phyloP scores from a whole-genome alignment of 768 basidiomycete genomes.

The Pleurotus salmoneostramineus region DNA sequence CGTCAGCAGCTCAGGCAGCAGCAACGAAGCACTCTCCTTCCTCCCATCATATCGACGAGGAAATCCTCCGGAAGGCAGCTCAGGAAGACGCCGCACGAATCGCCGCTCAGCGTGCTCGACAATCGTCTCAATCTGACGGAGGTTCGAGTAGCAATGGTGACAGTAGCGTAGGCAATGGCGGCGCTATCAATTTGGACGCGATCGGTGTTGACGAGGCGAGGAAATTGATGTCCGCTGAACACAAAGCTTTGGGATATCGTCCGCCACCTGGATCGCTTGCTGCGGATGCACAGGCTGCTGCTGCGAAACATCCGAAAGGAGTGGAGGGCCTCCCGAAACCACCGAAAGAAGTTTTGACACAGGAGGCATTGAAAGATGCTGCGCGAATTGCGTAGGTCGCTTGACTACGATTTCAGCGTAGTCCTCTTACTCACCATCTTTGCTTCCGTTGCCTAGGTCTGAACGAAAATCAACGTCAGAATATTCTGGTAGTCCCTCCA shows the following conservation, averaged over 20 bases:
- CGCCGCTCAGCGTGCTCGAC: not conserved
- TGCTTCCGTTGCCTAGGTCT: no score
- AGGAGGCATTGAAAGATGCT: constrained; percentile 15
- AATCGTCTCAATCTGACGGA: not conserved
- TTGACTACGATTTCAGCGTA: no score
- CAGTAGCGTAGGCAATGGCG: not conserved
- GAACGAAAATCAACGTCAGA: no score
- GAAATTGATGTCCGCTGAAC: constrained; percentile 30
- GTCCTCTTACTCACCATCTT: no score
- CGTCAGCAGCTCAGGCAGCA: constrained; percentile 1
- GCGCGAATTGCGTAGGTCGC: constrained; percentile 14
- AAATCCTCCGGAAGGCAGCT: not conserved
- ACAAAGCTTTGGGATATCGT: constrained; percentile 29
- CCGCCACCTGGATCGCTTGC: constrained; percentile 30
- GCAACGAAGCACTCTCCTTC: not conserved
- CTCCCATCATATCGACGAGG: not conserved
- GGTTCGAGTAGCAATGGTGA: not conserved
- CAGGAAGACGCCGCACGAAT: constrained; percentile 1
- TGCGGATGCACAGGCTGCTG: constrained; percentile 26
- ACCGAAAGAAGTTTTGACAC: constrained; percentile 4
- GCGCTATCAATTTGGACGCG: constrained; percentile 7
- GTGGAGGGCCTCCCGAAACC: constrained; percentile 5
- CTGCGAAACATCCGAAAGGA: constrained; percentile 24
- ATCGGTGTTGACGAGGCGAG: constrained; percentile 21
- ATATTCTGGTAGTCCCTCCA: no score